A percentile compares a stretch with the other conserved stretches of the same genome.
Evolutionary conservation across 495 filamentous ascomycete species (phyloP).

Genomic region (Xylaria venustula): DNA sequence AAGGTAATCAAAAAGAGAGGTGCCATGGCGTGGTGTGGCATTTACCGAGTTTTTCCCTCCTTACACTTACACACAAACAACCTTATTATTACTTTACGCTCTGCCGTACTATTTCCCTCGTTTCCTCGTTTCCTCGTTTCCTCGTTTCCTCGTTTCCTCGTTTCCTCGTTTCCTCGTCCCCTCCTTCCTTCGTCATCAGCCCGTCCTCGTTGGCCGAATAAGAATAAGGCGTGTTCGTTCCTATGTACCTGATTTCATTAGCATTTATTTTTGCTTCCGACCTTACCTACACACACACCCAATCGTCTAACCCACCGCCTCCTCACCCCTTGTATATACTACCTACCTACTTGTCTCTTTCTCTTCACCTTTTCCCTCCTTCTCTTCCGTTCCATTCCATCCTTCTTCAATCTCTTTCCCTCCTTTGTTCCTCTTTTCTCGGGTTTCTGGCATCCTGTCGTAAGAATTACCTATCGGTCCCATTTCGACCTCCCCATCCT

Average conservation of each 20-base stretch:
- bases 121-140: no score
- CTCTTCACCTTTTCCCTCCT: conserved; percentile 9
- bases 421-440: conserved; percentile 17
- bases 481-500: conserved; percentile 9
- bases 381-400: conserved; percentile 18
- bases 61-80: conserved; percentile 4
- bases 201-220: conserved; percentile 12
- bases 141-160: conserved; percentile 7
- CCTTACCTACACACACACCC: conserved; percentile 4
- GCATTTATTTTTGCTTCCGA: conserved; percentile 13
- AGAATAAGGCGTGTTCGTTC: conserved; percentile 6
- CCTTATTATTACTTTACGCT: neutral
- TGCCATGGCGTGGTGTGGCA: conserved; percentile 18
- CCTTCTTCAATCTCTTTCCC: neutral
- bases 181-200: conserved; percentile 15
- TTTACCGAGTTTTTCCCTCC: conserved; percentile 14
- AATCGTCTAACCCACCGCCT: conserved; percentile 36
- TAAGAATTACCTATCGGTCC: conserved; percentile 14
- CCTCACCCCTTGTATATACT: conserved; percentile 26
- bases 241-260: conserved; percentile 1
- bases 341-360: conserved; percentile 31
- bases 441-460: conserved; percentile 7
- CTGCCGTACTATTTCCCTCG: conserved; percentile 8
- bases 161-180: conserved; percentile 8
- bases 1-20: neutral